phyloP scores from a whole-genome alignment of 768 basidiomycete species.

The Podaxis rugospora region DNA sequence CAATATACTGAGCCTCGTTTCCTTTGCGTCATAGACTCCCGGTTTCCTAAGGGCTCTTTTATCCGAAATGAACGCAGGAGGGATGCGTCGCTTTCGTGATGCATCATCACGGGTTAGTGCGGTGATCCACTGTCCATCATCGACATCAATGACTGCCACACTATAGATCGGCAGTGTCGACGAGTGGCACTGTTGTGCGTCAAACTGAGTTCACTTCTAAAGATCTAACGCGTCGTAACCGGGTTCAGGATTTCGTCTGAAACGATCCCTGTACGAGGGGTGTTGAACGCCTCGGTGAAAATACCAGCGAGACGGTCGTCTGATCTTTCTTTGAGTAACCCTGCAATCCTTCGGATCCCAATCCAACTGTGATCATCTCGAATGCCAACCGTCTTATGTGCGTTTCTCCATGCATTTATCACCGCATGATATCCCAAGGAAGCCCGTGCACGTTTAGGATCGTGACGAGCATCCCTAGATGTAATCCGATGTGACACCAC shows the following conservation, averaged over 20 bases:
- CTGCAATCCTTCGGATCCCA: not conserved
- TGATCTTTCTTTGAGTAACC: not conserved
- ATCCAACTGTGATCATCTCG: not conserved
- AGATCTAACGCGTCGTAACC: not conserved
- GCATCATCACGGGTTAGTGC: not conserved
- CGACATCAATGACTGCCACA: not conserved
- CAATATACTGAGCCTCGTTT: not conserved
- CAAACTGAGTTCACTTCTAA: too few species aligned
- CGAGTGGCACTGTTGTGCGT: too few species aligned
- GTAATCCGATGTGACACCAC: not conserved
- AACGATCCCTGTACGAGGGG: not conserved
- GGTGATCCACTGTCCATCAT: not conserved
- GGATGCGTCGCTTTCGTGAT: not conserved
- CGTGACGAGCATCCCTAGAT: not conserved
- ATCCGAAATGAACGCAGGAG: not conserved
- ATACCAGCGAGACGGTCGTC: not conserved
- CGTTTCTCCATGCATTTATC: not conserved
- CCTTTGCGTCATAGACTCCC: not conserved
- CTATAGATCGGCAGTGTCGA: too few species aligned
- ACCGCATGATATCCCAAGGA: not conserved
- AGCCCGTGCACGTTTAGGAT: not conserved
- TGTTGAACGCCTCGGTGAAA: not conserved
- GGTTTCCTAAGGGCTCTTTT: not conserved
- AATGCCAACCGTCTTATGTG: not conserved
- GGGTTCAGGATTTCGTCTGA: not conserved